A percentile compares a stretch with the other conserved stretches of the same genome.
phyloP scores from a whole-genome alignment of 805 yeast genomes.

The Teunomyces atbi region DNA sequence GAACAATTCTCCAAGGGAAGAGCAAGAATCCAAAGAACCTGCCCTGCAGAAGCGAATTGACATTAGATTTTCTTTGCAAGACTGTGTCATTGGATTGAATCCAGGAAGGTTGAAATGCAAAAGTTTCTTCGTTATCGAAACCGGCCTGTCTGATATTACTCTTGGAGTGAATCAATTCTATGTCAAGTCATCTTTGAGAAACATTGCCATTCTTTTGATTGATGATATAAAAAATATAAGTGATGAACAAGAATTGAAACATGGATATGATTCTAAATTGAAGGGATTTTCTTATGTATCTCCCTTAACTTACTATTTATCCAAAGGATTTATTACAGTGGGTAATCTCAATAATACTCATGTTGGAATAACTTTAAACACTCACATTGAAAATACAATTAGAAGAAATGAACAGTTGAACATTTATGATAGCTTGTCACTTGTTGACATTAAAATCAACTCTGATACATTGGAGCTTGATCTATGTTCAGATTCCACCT shows the following conservation, averaged over 20 bases:
- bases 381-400: slow-evolving; percentile 20
- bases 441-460: slow-evolving; percentile 46
- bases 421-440: slow-evolving; percentile 21
- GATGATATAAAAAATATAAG: slow-evolving; percentile 48
- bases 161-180: slow-evolving; percentile 29
- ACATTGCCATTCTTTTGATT: slow-evolving; percentile 52
- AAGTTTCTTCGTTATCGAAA: slow-evolving; percentile 48
- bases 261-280: not conserved
- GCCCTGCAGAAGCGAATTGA: slow-evolving; percentile 17
- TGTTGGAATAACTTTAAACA: slow-evolving; percentile 30
- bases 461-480: slow-evolving; percentile 50
- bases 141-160: slow-evolving; percentile 53
- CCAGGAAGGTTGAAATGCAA: slow-evolving; percentile 64
- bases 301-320: slow-evolving; percentile 36
- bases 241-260: not conserved
- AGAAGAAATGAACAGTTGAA: slow-evolving; percentile 17
- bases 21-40: not conserved
- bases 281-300: slow-evolving; percentile 18
- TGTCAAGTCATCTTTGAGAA: slow-evolving; percentile 48
- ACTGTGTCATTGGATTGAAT: slow-evolving; percentile 58
- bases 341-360: slow-evolving; percentile 44
- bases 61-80: slow-evolving; percentile 39
- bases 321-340: slow-evolving; percentile 53
- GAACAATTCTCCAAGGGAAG: not conserved
- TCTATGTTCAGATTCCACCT: slow-evolving; percentile 82